These are phyloP conservation scores for Neoboletus subvelutipes DNA, from an alignment of 768 basidiomycete genomes.

Conservation along the genomic window DNA sequence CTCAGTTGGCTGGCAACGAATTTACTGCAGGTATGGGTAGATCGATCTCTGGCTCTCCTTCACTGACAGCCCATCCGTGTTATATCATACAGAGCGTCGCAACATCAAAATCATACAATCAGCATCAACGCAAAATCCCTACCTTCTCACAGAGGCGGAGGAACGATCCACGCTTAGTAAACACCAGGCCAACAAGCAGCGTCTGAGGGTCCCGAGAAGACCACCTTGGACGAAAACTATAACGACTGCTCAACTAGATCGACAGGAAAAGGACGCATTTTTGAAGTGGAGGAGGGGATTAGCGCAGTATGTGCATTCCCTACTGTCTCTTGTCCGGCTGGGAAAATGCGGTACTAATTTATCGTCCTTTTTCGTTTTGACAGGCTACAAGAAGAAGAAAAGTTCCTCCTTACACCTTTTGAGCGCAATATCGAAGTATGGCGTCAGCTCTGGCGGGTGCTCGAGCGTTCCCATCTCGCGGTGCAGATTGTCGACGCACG, in stretches of 20 bases:
- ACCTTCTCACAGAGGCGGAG: constrained; percentile 79
- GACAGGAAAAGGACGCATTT: constrained; percentile 87
- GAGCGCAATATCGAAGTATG: constrained; percentile 98
- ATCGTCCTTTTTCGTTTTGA: background rate
- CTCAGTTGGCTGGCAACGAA: constrained; percentile 91
- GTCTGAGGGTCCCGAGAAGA: constrained; percentile 84
- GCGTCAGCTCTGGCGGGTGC: constrained; percentile 96
- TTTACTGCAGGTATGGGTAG: constrained; percentile 82
- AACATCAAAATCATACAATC: constrained; percentile 78
- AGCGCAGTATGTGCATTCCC: constrained; percentile 66
- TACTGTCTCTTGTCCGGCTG: background rate
- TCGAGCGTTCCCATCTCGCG: constrained; percentile 91
- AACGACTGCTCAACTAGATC: constrained; percentile 75
- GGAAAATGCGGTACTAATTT: background rate
- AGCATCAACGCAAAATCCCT: constrained; percentile 69
- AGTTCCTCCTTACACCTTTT: constrained; percentile 91
- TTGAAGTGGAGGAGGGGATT: constrained; percentile 91
- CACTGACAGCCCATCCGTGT: constrained; percentile 6
- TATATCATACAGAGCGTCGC: constrained; percentile 58
- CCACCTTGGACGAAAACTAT: constrained; percentile 87
- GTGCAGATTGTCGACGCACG: constrained; percentile 97
- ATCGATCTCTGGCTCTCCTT: background rate
- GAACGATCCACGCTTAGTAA: constrained; percentile 72
- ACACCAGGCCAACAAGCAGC: constrained; percentile 69
- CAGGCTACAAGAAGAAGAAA: constrained; percentile 85